Conservation (phyloP, 2,329 filamentous ascomycete genomes). For the Fusarium temperatum region DNA sequence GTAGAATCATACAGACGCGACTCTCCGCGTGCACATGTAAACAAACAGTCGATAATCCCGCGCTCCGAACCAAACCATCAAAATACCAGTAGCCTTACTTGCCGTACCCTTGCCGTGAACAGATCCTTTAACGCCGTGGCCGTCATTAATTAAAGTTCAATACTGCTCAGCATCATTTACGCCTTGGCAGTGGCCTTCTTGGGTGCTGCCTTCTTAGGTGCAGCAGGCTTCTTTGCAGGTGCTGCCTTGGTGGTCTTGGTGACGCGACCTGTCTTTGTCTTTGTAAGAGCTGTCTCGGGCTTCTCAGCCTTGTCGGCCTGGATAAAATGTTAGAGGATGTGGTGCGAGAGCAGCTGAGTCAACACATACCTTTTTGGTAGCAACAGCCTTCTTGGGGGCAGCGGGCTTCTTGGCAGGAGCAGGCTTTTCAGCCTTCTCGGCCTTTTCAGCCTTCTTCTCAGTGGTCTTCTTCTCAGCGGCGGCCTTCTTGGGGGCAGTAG, state of each 20-base stretch:
- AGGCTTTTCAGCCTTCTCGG: constrained; percentile 64
- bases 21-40: constrained; percentile 33
- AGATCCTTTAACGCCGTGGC: constrained; percentile 49
- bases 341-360: neutral
- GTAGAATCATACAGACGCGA: constrained; percentile 30
- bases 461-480: constrained; percentile 24
- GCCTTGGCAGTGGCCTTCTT: constrained; percentile 61
- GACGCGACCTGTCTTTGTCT: constrained; percentile 88
- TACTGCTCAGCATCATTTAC: constrained; percentile 40
- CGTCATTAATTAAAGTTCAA: constrained; percentile 50
- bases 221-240: constrained; percentile 43
- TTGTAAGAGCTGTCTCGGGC: constrained; percentile 72
- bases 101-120: constrained; percentile 40
- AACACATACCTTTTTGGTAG: constrained; percentile 31
- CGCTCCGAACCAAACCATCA: constrained; percentile 40
- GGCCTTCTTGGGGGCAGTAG: constrained; percentile 51
- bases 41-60: constrained; percentile 37
- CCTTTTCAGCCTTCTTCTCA: constrained; percentile 21
- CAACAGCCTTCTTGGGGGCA: constrained; percentile 46
- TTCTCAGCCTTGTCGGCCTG: constrained; percentile 62
- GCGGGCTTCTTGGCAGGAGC: constrained; percentile 46
- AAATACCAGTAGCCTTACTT: constrained; percentile 41
- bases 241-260: constrained; percentile 70
- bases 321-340: neutral
- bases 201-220: constrained; percentile 51